Conservation (phyloP, 305 asterid genomes). For the Fraxinus ornus region DNA sequence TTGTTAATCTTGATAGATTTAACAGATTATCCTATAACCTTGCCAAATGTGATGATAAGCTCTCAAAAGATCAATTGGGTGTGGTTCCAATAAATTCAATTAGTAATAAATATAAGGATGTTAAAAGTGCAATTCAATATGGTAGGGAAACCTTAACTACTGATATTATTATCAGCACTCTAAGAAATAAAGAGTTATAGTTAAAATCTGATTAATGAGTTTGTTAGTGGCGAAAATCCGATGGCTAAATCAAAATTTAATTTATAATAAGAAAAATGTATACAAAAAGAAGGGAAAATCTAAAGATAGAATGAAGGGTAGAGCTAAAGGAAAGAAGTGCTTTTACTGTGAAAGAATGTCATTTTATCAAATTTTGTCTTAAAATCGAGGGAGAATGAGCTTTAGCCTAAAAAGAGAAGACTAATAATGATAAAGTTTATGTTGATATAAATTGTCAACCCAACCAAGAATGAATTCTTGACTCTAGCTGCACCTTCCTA, state of each 20-base stretch:
- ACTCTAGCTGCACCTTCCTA: too few relatives aligned
- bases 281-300: background rate
- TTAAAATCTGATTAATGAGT: background rate
- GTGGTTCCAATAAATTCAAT: background rate
- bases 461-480: background rate
- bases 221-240: background rate
- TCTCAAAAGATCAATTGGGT: background rate
- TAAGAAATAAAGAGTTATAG: background rate
- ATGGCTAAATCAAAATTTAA: background rate
- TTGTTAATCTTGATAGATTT: too few relatives aligned
- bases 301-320: background rate
- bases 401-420: background rate
- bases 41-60: background rate
- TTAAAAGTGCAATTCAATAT: background rate
- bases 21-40: background rate
- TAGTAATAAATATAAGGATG: background rate
- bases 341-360: background rate
- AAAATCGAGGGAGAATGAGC: background rate
- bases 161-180: background rate
- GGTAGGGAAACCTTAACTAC: background rate
- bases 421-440: background rate
- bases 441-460: background rate
- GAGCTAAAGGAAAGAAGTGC: background rate
- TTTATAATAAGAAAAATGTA: background rate
- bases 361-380: background rate